phyloP scores from a whole-genome alignment of 768 basidiomycete genomes.

The Naganishia kalamii region DNA sequence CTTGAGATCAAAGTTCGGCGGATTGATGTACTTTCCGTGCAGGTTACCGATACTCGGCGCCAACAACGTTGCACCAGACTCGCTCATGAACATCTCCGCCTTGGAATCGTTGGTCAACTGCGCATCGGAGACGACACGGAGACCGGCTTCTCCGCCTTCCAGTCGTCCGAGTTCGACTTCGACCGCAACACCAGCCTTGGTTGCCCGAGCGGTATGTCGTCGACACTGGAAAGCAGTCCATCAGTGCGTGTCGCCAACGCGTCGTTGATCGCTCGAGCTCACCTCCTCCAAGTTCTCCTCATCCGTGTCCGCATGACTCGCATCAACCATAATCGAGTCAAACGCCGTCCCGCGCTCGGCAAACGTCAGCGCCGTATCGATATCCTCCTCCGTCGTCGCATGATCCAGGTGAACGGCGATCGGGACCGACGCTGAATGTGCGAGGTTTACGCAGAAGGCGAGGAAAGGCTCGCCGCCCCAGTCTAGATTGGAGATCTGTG shows the following conservation, averaged over 20 bases:
- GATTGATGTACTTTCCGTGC: conserved; percentile 45
- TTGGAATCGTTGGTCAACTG: conserved; percentile 45
- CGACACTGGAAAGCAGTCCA: conserved; percentile 37
- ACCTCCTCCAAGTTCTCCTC: conserved; percentile 27
- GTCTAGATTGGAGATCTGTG: conserved; percentile 1
- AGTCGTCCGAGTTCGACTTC: conserved; percentile 48
- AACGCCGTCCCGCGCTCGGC: conserved; percentile 47
- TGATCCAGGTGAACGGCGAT: conserved; percentile 47
- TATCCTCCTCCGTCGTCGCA: conserved; percentile 44
- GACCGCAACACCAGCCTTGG: conserved; percentile 41
- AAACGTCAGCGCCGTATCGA: conserved; percentile 43
- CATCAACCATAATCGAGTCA: conserved; percentile 48
- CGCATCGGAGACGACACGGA: conserved; percentile 43
- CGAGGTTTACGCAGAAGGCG: conserved; percentile 41
- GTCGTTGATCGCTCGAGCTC: too few species aligned
- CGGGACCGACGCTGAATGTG: conserved; percentile 46
- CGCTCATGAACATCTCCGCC: conserved; percentile 45
- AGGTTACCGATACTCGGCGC: conserved; percentile 47
- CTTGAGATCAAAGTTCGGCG: conserved; percentile 39
- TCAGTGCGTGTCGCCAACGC: conserved; percentile 34
- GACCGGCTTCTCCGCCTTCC: conserved; percentile 43
- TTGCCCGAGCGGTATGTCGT: conserved; percentile 43
- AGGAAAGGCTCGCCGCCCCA: conserved; percentile 40
- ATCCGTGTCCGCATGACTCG: conserved; percentile 40
- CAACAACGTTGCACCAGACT: conserved; percentile 45